These are phyloP conservation scores for Fragilaria crotonensis DNA, from an alignment of 108 stramenopile species.

Conservation along the genomic window DNA sequence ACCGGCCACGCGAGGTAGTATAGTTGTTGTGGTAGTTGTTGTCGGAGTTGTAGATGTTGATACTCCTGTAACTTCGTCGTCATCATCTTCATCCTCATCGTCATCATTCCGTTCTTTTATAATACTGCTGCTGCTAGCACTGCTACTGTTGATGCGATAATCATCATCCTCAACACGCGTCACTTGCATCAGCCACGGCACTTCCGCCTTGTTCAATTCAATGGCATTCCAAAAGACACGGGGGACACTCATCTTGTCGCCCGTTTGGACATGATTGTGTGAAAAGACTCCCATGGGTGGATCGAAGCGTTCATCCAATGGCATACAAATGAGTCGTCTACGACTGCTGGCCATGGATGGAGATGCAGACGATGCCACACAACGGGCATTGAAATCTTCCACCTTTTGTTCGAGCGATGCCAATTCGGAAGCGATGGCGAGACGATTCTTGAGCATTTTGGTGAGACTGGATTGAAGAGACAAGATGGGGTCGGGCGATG, in stretches of 20 bases:
- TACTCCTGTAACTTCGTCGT: too few species aligned
- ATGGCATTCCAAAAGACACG: constrained; percentile 67
- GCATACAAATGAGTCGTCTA: constrained; percentile 65
- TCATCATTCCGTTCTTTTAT: constrained; percentile 20
- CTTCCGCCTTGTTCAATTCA: constrained; percentile 56
- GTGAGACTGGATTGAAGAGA: not conserved
- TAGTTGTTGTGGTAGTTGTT: constrained; percentile 11
- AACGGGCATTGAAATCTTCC: constrained; percentile 79
- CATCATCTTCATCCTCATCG: constrained; percentile 25
- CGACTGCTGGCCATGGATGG: constrained; percentile 26
- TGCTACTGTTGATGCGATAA: too few species aligned
- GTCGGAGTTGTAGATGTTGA: not conserved
- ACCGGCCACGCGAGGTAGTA: constrained; percentile 58
- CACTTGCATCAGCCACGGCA: constrained; percentile 80
- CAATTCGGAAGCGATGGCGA: constrained; percentile 12
- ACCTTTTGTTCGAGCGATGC: constrained; percentile 70
- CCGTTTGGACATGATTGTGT: constrained; percentile 78
- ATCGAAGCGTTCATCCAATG: constrained; percentile 72
- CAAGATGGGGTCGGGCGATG: not conserved
- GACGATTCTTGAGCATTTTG: not conserved
- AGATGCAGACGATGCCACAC: constrained; percentile 26
- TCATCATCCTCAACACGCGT: constrained; percentile 64
- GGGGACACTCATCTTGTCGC: constrained; percentile 81
- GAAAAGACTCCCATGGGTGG: constrained; percentile 82
- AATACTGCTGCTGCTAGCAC: too few species aligned